A percentile compares a stretch with the other conserved stretches of the same genome.
These are phyloP conservation scores for Crepidotus variabilis DNA, from an alignment of 768 basidiomycete genomes.

Conservation along the genomic window DNA sequence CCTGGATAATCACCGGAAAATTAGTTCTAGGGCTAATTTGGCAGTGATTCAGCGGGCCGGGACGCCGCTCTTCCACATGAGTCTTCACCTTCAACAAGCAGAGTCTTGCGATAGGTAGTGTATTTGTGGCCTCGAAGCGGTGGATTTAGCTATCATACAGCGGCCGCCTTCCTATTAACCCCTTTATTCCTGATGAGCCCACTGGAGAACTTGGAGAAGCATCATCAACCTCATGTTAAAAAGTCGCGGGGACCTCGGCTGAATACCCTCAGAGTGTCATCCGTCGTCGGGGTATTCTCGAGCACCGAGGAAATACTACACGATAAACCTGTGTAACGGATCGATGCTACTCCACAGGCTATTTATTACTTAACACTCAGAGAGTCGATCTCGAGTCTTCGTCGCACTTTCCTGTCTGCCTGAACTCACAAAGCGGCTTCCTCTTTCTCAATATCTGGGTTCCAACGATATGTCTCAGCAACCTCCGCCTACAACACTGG, in stretches of 20 bases:
- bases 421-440: neutral
- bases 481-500: conserved; percentile 16
- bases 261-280: conserved; percentile 19
- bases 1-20: too few species aligned
- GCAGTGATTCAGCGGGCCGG: too few species aligned
- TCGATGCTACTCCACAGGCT: conserved; percentile 4
- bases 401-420: conserved; percentile 9
- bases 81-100: too few species aligned
- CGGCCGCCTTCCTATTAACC: too few species aligned
- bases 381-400: neutral
- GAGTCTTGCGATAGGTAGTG: too few species aligned
- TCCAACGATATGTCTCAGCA: conserved; percentile 14
- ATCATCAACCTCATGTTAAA: neutral
- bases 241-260: conserved; percentile 33
- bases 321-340: neutral
- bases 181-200: too few species aligned
- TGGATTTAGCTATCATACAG: too few species aligned
- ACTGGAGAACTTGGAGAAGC: neutral
- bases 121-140: too few species aligned
- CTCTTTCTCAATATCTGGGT: neutral
- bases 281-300: conserved; percentile 37
- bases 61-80: too few species aligned
- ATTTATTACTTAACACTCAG: conserved; percentile 17
- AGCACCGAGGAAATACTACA: conserved; percentile 27
- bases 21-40: too few species aligned